phyloP scores from a whole-genome alignment of 768 basidiomycete species.

The Imleria badia region DNA sequence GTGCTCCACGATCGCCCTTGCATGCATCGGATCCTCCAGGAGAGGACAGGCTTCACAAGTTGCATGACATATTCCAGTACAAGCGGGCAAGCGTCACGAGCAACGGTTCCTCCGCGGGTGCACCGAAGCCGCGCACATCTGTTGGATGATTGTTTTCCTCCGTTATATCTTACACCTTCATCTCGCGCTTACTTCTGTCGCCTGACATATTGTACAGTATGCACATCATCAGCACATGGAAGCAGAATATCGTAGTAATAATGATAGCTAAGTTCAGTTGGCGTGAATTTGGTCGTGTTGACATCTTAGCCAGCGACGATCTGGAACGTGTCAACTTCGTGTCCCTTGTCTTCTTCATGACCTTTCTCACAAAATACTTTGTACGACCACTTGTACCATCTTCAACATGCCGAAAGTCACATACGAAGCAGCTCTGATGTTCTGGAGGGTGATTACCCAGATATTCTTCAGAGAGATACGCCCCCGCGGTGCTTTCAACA shows the following conservation, averaged over 20 bases:
- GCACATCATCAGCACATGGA: slow-evolving; percentile 12
- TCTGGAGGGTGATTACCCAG: slow-evolving; percentile 84
- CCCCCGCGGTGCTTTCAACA: slow-evolving; percentile 91
- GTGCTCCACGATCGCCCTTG: slow-evolving; percentile 37
- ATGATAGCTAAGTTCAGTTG: slow-evolving; percentile 9
- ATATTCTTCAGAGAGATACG: slow-evolving; percentile 97
- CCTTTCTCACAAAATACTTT: slow-evolving; percentile 2
- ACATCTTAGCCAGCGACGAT: background rate
- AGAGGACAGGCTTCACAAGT: slow-evolving; percentile 67
- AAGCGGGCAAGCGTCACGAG: slow-evolving; percentile 60
- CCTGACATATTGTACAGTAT: slow-evolving; percentile 32
- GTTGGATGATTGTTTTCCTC: slow-evolving; percentile 20
- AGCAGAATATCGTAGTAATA: slow-evolving; percentile 24
- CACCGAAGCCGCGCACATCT: slow-evolving; percentile 12
- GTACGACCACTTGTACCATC: slow-evolving; percentile 5
- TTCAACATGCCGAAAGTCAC: slow-evolving; percentile 26
- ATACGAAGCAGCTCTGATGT: slow-evolving; percentile 78
- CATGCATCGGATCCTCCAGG: slow-evolving; percentile 36
- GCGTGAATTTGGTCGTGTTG: slow-evolving; percentile 31
- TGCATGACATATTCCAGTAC: slow-evolving; percentile 85
- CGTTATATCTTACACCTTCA: slow-evolving; percentile 18
- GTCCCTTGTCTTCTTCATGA: slow-evolving; percentile 9
- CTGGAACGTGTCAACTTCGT: background rate
- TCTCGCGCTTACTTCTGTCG: slow-evolving; percentile 15
- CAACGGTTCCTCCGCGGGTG: slow-evolving; percentile 38